Percentiles rank a stretch among this genome's conserved stretches.
These are phyloP conservation scores for Tetraselmis chui DNA, from an alignment of 139 green algal species.

Conservation along the genomic window DNA sequence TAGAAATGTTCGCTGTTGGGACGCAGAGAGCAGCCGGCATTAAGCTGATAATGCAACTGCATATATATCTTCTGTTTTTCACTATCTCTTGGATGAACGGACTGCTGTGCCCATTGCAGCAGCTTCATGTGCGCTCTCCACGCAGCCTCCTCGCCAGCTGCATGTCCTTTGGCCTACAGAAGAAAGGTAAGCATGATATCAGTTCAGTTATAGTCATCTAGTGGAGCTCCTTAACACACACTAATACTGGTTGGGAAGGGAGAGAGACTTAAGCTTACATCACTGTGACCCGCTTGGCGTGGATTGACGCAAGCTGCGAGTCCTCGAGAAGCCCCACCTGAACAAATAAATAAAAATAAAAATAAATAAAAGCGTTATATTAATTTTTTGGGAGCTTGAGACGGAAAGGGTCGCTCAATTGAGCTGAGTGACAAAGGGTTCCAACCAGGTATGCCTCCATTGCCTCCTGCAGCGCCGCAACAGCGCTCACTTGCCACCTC, in stretches of 20 bases:
- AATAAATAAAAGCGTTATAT: too few species aligned
- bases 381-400: too few species aligned
- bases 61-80: too few species aligned
- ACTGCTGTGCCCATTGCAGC: too few species aligned
- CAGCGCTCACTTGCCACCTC: slow-evolving; percentile 45
- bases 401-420: too few species aligned
- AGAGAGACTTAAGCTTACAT: too few species aligned
- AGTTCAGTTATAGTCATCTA: not conserved
- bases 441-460: slow-evolving; percentile 56
- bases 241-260: too few species aligned
- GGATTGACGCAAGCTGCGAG: slow-evolving; percentile 13
- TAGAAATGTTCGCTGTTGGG: too few species aligned
- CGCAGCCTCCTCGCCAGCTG: slow-evolving; percentile 6
- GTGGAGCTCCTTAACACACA: slow-evolving; percentile 1
- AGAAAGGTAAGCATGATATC: not conserved
- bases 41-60: too few species aligned
- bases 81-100: too few species aligned
- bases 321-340: slow-evolving; percentile 14
- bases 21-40: too few species aligned
- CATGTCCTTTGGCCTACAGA: slow-evolving; percentile 10
- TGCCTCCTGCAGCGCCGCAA: slow-evolving; percentile 48
- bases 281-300: slow-evolving; percentile 32
- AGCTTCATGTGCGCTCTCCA: not conserved
- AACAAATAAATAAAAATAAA: not conserved
- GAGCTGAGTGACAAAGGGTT: not conserved